These are phyloP conservation scores for Thalia dealbata DNA, from an alignment of 176 grass and related monocot species.

Conservation along the genomic window DNA sequence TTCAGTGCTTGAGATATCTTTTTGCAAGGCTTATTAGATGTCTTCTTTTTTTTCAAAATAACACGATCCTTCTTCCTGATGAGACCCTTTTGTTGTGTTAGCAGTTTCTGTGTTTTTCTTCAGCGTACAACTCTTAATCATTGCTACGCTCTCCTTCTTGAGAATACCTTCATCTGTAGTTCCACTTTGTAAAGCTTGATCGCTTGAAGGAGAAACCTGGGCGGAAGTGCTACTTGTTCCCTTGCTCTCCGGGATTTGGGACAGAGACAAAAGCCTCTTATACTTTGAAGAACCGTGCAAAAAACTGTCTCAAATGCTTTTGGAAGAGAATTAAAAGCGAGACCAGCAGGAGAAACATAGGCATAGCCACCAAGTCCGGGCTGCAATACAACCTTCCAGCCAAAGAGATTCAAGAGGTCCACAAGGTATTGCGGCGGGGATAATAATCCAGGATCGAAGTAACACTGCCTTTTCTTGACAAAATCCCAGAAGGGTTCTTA, in stretches of 20 bases:
- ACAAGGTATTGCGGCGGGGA: constrained; percentile 27
- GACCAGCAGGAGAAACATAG: constrained; percentile 29
- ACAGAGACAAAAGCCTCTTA: constrained; percentile 15
- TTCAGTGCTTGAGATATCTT: too few species aligned
- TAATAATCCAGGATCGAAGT: neutral
- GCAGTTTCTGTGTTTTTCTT: neutral
- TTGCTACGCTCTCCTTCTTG: neutral
- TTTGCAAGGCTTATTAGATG: too few species aligned
- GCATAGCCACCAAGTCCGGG: constrained; percentile 20
- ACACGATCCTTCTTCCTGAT: too few species aligned
- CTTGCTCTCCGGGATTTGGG: constrained; percentile 3
- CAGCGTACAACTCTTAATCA: neutral
- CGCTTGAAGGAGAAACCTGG: constrained; percentile 4
- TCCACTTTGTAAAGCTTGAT: neutral
- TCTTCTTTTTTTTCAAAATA: too few species aligned
- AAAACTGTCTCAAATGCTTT: constrained; percentile 39
- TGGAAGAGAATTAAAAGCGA: constrained; percentile 28
- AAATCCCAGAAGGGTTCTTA: constrained; percentile 1
- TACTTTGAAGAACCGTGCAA: constrained; percentile 38
- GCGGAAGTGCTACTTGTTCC: neutral
- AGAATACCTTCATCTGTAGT: neutral
- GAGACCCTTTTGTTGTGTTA: neutral
- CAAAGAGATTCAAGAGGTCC: constrained; percentile 30
- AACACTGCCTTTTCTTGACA: neutral
- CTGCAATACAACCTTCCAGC: constrained; percentile 28